Conservation (phyloP, 2,329 filamentous ascomycete species). For the Capronia americana region DNA sequence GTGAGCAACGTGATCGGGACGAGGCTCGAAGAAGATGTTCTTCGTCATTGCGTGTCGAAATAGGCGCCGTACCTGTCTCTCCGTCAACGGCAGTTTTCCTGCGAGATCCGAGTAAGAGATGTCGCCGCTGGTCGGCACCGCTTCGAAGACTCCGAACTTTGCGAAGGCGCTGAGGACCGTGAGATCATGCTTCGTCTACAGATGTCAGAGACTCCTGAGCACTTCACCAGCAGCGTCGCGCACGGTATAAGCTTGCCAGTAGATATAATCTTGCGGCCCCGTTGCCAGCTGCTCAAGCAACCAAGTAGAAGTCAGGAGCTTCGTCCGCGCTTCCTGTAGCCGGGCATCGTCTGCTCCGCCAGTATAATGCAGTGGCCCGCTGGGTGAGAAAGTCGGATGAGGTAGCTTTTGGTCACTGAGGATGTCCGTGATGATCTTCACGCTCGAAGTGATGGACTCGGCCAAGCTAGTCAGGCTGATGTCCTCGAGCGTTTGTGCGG, state of each 20-base stretch:
- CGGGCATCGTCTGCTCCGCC: not conserved
- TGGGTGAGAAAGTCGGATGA: slow-evolving; percentile 1
- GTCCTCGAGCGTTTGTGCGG: not conserved
- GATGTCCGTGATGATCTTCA: slow-evolving; percentile 8
- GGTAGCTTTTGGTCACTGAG: slow-evolving; percentile 4
- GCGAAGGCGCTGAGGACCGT: slow-evolving; percentile 42
- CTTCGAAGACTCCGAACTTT: slow-evolving; percentile 42
- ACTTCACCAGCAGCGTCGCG: not conserved
- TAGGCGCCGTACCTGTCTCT: slow-evolving; percentile 14
- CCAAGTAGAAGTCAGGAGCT: slow-evolving; percentile 13
- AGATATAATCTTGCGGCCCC: slow-evolving; percentile 11
- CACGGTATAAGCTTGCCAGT: slow-evolving; percentile 17
- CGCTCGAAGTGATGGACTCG: slow-evolving; percentile 8
- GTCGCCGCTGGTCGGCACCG: slow-evolving; percentile 40
- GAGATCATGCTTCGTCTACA: slow-evolving; percentile 35
- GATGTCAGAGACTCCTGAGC: not conserved
- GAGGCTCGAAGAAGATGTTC: slow-evolving; percentile 61
- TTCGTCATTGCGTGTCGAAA: slow-evolving; percentile 63
- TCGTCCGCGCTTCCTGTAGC: slow-evolving; percentile 20
- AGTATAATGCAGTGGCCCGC: slow-evolving; percentile 1
- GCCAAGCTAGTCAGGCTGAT: slow-evolving; percentile 6
- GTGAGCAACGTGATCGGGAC: slow-evolving; percentile 60
- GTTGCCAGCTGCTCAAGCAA: slow-evolving; percentile 9
- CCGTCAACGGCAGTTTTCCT: slow-evolving; percentile 21
- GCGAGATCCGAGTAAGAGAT: slow-evolving; percentile 43